Conservation (phyloP, 2,329 filamentous ascomycete species). For the Exophiala oligosperma region DNA sequence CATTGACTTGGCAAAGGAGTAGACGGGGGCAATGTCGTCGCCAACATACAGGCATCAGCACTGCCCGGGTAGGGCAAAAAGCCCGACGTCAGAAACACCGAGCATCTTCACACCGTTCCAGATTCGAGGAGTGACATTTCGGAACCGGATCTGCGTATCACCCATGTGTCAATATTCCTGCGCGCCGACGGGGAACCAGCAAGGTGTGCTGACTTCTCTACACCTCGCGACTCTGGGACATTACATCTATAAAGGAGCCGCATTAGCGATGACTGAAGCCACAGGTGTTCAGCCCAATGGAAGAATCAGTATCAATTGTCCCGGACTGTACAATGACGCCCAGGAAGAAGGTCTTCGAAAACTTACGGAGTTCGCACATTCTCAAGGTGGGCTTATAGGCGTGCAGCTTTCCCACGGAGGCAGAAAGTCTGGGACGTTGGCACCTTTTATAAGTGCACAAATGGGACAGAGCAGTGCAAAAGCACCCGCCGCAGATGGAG, state of each 20-base stretch:
- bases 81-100: no score
- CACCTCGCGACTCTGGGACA: conserved; percentile 80
- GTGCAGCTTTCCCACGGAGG: conserved; percentile 79
- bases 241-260: conserved; percentile 72
- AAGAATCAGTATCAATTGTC: conserved; percentile 77
- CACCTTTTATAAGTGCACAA: conserved; percentile 61
- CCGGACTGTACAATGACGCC: conserved; percentile 78
- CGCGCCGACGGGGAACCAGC: conserved; percentile 57
- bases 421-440: conserved; percentile 61
- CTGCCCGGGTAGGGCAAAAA: no score
- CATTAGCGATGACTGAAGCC: conserved; percentile 75
- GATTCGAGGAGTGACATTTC: conserved; percentile 54
- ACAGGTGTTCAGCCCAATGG: conserved; percentile 73
- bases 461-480: conserved; percentile 42
- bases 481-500: conserved; percentile 55
- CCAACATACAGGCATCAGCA: no score
- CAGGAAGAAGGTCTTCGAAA: conserved; percentile 59
- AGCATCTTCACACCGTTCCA: no score
- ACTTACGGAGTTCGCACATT: conserved; percentile 31
- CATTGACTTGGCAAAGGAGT: no score
- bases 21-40: no score
- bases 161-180: conserved; percentile 66
- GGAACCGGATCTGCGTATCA: conserved; percentile 64
- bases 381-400: conserved; percentile 67
- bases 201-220: conserved; percentile 70